These are phyloP conservation scores for Lipomyces starkeyi DNA, from an alignment of 805 yeast genomes.

Conservation along the genomic window DNA sequence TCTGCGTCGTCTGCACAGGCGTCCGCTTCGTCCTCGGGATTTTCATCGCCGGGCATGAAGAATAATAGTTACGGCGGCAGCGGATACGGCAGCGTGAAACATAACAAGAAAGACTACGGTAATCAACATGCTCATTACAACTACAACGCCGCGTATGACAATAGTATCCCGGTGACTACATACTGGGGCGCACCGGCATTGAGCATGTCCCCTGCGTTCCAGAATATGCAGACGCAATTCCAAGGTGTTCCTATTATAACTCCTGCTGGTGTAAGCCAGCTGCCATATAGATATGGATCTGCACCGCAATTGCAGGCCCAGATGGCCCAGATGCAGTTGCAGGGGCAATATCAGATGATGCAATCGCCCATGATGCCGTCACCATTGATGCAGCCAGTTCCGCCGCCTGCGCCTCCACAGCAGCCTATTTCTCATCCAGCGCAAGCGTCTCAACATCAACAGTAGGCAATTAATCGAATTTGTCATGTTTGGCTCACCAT, in stretches of 20 bases:
- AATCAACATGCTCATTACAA: conserved; percentile 1
- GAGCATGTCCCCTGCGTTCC: conserved; percentile 3
- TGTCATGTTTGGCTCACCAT: neutral
- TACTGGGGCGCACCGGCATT: conserved; percentile 8
- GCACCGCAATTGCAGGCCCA: conserved; percentile 2
- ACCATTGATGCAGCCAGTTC: neutral
- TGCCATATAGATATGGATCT: conserved; percentile 10
- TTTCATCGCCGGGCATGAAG: conserved; percentile 15
- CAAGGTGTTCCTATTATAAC: conserved; percentile 16
- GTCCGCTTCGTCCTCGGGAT: conserved; percentile 20
- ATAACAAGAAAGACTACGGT: conserved; percentile 12
- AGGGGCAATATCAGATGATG: conserved; percentile 4
- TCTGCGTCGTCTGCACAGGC: conserved; percentile 11
- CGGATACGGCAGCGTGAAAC: conserved; percentile 4
- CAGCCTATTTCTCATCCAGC: neutral
- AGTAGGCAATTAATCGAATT: neutral
- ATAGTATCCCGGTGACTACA: neutral
- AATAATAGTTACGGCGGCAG: neutral
- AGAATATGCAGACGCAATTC: conserved; percentile 21
- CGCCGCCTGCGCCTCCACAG: conserved; percentile 1
- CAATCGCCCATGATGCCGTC: conserved; percentile 12
- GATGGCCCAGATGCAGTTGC: conserved; percentile 10
- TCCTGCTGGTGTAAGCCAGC: conserved; percentile 12
- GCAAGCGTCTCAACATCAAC: neutral
- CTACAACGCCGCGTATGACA: conserved; percentile 12